phyloP scores from a whole-genome alignment of 208 protist species.

The Acanthamoeba culbertsoni region DNA sequence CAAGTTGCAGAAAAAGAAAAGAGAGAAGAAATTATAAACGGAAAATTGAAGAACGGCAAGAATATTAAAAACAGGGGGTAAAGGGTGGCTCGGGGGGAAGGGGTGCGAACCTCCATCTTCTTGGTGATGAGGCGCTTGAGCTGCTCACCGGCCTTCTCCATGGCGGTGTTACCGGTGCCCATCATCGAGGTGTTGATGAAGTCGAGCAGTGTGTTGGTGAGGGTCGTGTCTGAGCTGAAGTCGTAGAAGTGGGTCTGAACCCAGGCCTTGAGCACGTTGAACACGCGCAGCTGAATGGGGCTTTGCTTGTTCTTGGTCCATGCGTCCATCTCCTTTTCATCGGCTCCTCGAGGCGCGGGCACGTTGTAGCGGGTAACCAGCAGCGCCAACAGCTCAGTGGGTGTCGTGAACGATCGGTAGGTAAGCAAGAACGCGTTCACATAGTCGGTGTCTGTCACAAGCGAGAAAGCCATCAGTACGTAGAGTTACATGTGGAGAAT shows the following conservation, averaged over 20 bases:
- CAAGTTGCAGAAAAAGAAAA: neutral
- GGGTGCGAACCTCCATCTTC: no score
- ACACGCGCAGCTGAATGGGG: slow-evolving; percentile 53
- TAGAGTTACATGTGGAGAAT: no score
- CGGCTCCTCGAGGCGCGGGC: neutral
- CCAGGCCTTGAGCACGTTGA: slow-evolving; percentile 43
- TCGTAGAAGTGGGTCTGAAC: neutral
- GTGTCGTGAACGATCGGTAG: slow-evolving; percentile 63
- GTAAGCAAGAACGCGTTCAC: slow-evolving; percentile 60
- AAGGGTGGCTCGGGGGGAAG: no score
- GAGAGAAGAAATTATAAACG: neutral
- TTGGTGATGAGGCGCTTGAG: neutral
- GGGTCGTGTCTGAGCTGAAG: slow-evolving; percentile 30
- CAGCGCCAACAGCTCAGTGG: slow-evolving; percentile 53
- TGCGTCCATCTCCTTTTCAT: slow-evolving; percentile 58
- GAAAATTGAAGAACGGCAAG: no score
- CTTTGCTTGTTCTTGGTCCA: slow-evolving; percentile 57
- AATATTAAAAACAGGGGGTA: no score
- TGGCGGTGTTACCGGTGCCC: slow-evolving; percentile 28
- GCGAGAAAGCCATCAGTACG: neutral
- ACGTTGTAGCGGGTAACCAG: slow-evolving; percentile 63
- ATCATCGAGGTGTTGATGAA: slow-evolving; percentile 58
- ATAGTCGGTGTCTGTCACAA: slow-evolving; percentile 45
- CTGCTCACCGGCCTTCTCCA: slow-evolving; percentile 36
- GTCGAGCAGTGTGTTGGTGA: slow-evolving; percentile 37